Evolutionary conservation across 208 protist genomes (phyloP).

Genomic region (Leishmania amazonensis): DNA sequence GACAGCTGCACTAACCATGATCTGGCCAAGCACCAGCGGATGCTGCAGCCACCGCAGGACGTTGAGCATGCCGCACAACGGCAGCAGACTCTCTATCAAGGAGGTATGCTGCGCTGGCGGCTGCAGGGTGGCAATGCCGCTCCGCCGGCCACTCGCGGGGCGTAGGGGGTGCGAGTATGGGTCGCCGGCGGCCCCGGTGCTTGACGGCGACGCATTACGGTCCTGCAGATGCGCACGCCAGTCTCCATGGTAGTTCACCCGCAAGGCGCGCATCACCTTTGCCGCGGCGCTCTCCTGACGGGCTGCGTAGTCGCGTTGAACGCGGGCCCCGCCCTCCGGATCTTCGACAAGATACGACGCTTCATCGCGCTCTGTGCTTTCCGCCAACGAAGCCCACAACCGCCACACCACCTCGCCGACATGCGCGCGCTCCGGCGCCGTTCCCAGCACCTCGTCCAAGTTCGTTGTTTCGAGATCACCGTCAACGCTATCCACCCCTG

Average conservation of each 20-base stretch:
- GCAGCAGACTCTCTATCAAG: background rate
- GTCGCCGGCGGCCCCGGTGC: background rate
- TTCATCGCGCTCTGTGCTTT: background rate
- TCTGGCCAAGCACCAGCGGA: conserved; percentile 2
- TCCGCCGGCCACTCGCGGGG: background rate
- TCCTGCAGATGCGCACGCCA: conserved; percentile 3
- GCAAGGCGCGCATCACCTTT: background rate
- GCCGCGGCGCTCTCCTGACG: background rate
- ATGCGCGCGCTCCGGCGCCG: conserved; percentile 19
- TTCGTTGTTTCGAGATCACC: background rate
- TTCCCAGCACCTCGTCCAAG: conserved; percentile 15
- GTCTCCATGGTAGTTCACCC: conserved; percentile 12
- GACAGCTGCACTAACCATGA: background rate
- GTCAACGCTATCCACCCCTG: background rate
- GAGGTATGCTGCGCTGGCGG: background rate
- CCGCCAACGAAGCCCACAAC: conserved; percentile 9
- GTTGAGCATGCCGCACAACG: background rate
- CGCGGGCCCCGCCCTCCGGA: too few relatives aligned
- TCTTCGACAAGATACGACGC: background rate
- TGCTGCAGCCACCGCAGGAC: conserved; percentile 6
- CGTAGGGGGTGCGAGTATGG: background rate
- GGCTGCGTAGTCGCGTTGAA: background rate
- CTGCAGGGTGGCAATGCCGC: background rate
- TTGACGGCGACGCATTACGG: background rate
- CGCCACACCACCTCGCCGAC: conserved; percentile 16